A percentile compares a stretch with the other conserved stretches of the same genome.
These are phyloP conservation scores for Penicillium brasilianum DNA, from an alignment of 2,329 filamentous ascomycete species.

Conservation along the genomic window DNA sequence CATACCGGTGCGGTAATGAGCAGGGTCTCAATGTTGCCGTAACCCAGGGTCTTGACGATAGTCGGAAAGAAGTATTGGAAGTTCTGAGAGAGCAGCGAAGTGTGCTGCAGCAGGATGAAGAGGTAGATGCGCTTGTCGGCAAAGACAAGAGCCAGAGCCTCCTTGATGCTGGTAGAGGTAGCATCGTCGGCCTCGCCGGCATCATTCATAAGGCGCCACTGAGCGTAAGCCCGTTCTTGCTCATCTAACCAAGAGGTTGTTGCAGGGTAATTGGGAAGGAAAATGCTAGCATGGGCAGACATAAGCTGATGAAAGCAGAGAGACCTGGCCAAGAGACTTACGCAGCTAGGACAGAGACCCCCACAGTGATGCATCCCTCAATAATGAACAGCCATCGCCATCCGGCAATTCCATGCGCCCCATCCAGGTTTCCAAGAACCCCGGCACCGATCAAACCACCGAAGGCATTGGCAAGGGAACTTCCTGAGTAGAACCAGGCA, in stretches of 20 bases:
- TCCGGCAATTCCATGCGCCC: conserved; percentile 44
- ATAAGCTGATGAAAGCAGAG: background rate
- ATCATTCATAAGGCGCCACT: conserved; percentile 58
- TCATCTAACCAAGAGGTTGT: conserved; percentile 59
- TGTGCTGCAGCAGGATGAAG: conserved; percentile 55
- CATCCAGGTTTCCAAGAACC: conserved; percentile 46
- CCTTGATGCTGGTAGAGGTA: conserved; percentile 48
- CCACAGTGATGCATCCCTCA: conserved; percentile 55
- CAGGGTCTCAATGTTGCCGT: conserved; percentile 53
- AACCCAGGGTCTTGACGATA: conserved; percentile 66
- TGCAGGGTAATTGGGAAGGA: conserved; percentile 58
- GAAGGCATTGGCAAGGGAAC: conserved; percentile 57
- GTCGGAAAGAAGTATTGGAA: conserved; percentile 71
- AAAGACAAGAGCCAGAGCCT: conserved; percentile 50
- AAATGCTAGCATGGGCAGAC: conserved; percentile 27
- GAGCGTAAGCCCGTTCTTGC: conserved; percentile 59
- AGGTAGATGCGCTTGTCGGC: conserved; percentile 42
- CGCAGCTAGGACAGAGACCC: conserved; percentile 42
- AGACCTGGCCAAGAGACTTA: conserved; percentile 33
- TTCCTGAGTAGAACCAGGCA: conserved; percentile 55
- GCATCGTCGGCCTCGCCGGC: conserved; percentile 52
- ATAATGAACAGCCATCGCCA: conserved; percentile 64
- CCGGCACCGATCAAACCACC: conserved; percentile 58
- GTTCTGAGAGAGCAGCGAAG: conserved; percentile 56
- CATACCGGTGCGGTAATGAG: conserved; percentile 58